Conservation (phyloP, 768 basidiomycete genomes). For the Tricholoma saponaceum region DNA sequence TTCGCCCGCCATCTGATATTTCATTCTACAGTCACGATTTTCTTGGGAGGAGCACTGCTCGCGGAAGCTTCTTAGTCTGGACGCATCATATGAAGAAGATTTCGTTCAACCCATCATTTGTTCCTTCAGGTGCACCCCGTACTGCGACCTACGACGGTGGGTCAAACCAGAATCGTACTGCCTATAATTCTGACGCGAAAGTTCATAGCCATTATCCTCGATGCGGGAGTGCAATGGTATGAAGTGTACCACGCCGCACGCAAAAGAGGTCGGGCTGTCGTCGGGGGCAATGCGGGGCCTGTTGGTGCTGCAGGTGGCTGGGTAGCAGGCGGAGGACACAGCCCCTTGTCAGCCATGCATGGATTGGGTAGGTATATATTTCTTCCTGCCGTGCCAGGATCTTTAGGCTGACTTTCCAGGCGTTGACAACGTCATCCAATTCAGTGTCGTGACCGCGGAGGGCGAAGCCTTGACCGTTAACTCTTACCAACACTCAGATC, state of each 20-base stretch:
- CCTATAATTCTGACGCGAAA: too few relatives aligned
- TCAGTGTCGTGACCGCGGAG: slow-evolving; percentile 39
- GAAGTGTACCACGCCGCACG: slow-evolving; percentile 37
- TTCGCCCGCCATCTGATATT: neutral
- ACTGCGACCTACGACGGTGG: slow-evolving; percentile 13
- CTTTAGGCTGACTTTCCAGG: neutral
- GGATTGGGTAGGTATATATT: slow-evolving; percentile 31
- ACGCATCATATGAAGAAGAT: slow-evolving; percentile 32
- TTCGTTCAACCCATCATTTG: slow-evolving; percentile 20
- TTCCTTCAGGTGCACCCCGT: slow-evolving; percentile 27
- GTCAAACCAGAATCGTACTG: neutral
- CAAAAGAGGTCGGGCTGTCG: slow-evolving; percentile 31
- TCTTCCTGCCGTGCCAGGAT: neutral
- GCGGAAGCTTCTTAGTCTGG: slow-evolving; percentile 34
- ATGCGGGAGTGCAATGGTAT: slow-evolving; percentile 42
- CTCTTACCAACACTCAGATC: slow-evolving; percentile 33
- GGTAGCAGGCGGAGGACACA: slow-evolving; percentile 44
- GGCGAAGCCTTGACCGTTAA: slow-evolving; percentile 35
- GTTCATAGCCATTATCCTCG: slow-evolving; percentile 24
- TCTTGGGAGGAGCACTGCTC: slow-evolving; percentile 39
- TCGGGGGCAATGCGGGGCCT: slow-evolving; percentile 37
- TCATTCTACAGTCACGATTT: slow-evolving; percentile 33
- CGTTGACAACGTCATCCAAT: slow-evolving; percentile 27
- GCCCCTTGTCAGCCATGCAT: slow-evolving; percentile 29
- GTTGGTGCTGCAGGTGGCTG: slow-evolving; percentile 47